phyloP scores from a whole-genome alignment of 371 early-diverging fungal species.

The Rhizopus microsporus region DNA sequence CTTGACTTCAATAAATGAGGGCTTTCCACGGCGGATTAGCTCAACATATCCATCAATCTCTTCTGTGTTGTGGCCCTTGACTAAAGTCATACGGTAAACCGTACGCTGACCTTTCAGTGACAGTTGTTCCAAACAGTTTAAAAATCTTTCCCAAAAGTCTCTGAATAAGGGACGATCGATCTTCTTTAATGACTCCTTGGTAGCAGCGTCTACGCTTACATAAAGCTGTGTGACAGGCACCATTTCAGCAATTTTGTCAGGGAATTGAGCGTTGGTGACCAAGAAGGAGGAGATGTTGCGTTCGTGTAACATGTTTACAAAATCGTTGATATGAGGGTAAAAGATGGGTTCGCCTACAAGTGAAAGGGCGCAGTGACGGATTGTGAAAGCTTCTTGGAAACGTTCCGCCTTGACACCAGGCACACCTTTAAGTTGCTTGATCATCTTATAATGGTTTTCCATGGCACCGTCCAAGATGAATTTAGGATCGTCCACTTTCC shows the following conservation, averaged over 20 bases:
- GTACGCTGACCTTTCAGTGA: slow-evolving; percentile 72
- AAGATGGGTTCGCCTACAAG: slow-evolving; percentile 82
- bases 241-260: slow-evolving; percentile 67
- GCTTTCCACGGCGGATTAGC: slow-evolving; percentile 71
- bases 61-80: slow-evolving; percentile 78
- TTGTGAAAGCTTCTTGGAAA: slow-evolving; percentile 72
- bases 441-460: slow-evolving; percentile 78
- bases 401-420: slow-evolving; percentile 78
- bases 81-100: slow-evolving; percentile 79
- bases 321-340: slow-evolving; percentile 84
- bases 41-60: slow-evolving; percentile 74
- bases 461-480: slow-evolving; percentile 75
- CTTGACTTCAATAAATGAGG: slow-evolving; percentile 82
- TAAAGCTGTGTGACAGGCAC: slow-evolving; percentile 81
- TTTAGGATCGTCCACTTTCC: slow-evolving; percentile 79
- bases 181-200: slow-evolving; percentile 76
- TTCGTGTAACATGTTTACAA: slow-evolving; percentile 69
- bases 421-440: slow-evolving; percentile 79
- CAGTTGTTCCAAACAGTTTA: slow-evolving; percentile 67
- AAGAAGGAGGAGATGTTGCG: slow-evolving; percentile 76
- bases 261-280: slow-evolving; percentile 86
- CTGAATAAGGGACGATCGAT: slow-evolving; percentile 80
- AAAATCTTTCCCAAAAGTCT: slow-evolving; percentile 85
- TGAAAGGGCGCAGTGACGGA: slow-evolving; percentile 75
- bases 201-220: slow-evolving; percentile 79